Conservation (phyloP, 83 land plant species). For the Isoetes engelmannii region DNA sequence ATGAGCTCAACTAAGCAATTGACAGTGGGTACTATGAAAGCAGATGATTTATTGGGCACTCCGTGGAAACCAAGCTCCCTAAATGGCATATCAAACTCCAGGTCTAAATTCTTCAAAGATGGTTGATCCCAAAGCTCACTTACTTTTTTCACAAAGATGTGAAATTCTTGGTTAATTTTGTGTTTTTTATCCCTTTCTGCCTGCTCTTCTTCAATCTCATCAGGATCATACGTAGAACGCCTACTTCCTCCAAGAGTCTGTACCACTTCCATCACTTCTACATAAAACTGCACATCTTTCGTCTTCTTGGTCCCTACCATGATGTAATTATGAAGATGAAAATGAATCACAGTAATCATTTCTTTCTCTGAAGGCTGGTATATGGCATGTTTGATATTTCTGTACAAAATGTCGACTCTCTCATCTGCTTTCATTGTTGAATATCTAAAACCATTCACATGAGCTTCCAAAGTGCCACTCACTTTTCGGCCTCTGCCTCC, state of each 20-base stretch:
- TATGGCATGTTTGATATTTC: conserved; percentile 87
- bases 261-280: conserved; percentile 90
- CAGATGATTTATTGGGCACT: conserved; percentile 74
- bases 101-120: conserved; percentile 52
- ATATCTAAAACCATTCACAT: conserved; percentile 68
- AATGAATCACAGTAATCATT: conserved; percentile 86
- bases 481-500: conserved; percentile 69
- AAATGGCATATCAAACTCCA: conserved; percentile 88
- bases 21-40: conserved; percentile 84
- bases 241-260: conserved; percentile 77
- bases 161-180: conserved; percentile 74
- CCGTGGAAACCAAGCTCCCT: conserved; percentile 92
- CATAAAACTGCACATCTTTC: conserved; percentile 78
- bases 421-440: conserved; percentile 75
- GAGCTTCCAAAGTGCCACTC: conserved; percentile 66
- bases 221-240: conserved; percentile 74
- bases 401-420: conserved; percentile 71
- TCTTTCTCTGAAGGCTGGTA: conserved; percentile 92
- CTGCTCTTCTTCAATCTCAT: conserved; percentile 95
- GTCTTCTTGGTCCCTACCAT: conserved; percentile 93
- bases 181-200: conserved; percentile 83
- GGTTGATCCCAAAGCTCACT: conserved; percentile 75
- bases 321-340: conserved; percentile 78
- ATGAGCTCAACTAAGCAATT: conserved; percentile 20
- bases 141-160: conserved; percentile 70